Conservation (phyloP, 768 basidiomycete species). For the Tricholomella constricta region DNA sequence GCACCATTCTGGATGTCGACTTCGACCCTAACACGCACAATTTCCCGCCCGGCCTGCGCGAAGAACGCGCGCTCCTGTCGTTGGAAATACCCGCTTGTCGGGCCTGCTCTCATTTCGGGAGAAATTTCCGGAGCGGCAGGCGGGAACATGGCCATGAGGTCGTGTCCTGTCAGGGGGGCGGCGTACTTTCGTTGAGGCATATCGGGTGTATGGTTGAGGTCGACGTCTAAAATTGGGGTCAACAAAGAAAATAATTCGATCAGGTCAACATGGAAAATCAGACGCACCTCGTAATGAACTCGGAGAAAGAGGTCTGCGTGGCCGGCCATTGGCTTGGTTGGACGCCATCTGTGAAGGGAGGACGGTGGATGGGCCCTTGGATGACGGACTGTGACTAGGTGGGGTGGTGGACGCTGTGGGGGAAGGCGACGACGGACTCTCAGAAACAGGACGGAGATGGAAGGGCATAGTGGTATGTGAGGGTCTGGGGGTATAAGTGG, state of each 20-base stretch:
- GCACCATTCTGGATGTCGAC: constrained; percentile 51
- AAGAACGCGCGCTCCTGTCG: constrained; percentile 81
- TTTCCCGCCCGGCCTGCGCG: constrained; percentile 75
- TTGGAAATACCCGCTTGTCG: constrained; percentile 74
- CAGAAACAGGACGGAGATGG: constrained; percentile 59
- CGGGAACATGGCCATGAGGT: constrained; percentile 85
- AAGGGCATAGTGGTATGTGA: constrained; percentile 32
- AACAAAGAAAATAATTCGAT: background rate
- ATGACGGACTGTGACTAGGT: constrained; percentile 42
- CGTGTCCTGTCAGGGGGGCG: constrained; percentile 77
- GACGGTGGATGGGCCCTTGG: constrained; percentile 26
- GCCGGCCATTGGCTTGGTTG: constrained; percentile 27
- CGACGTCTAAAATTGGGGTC: constrained; percentile 50
- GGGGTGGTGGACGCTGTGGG: constrained; percentile 51
- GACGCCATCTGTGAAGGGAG: constrained; percentile 34
- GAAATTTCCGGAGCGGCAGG: constrained; percentile 62
- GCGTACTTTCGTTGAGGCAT: constrained; percentile 61
- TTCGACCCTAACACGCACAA: constrained; percentile 73
- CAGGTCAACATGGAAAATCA: too few relatives aligned
- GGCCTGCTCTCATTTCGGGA: constrained; percentile 57
- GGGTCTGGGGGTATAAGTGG: constrained; percentile 20
- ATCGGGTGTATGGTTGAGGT: constrained; percentile 56
- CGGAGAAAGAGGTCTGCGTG: constrained; percentile 64
- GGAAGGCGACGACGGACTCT: constrained; percentile 52
- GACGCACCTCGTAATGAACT: constrained; percentile 59